A percentile compares a stretch with the other conserved stretches of the same genome.
Conservation (phyloP, 2,329 filamentous ascomycete genomes). For the Amylocarpus encephaloides region DNA sequence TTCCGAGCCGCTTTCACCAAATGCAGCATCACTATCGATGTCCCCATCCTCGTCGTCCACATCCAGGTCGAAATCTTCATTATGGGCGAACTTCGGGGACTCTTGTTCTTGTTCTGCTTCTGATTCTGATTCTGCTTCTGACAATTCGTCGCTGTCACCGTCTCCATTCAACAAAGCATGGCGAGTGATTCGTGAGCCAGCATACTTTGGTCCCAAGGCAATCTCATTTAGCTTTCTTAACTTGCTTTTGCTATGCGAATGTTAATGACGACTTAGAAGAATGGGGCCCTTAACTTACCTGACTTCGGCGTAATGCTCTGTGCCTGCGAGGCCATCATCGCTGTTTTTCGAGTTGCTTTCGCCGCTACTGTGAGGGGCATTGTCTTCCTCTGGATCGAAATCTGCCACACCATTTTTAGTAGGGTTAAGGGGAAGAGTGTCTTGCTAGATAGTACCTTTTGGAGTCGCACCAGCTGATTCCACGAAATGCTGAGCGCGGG, state of each 20-base stretch:
- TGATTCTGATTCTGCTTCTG: slow-evolving; percentile 31
- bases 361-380: slow-evolving; percentile 20
- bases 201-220: slow-evolving; percentile 71
- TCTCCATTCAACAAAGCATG: slow-evolving; percentile 53
- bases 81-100: slow-evolving; percentile 37
- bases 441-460: slow-evolving; percentile 39
- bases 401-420: slow-evolving; percentile 17
- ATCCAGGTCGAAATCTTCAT: slow-evolving; percentile 48
- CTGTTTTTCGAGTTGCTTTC: slow-evolving; percentile 44
- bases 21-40: slow-evolving; percentile 61
- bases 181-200: slow-evolving; percentile 69
- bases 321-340: slow-evolving; percentile 52
- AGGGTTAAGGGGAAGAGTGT: not conserved
- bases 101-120: slow-evolving; percentile 32
- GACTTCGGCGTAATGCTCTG: slow-evolving; percentile 81
- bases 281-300: slow-evolving; percentile 42
- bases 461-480: slow-evolving; percentile 51
- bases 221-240: slow-evolving; percentile 66
- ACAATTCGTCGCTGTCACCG: slow-evolving; percentile 47
- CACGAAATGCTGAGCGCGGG: slow-evolving; percentile 52
- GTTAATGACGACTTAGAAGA: slow-evolving; percentile 1
- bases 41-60: slow-evolving; percentile 51
- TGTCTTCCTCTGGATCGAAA: slow-evolving; percentile 35
- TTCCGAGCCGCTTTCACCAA: slow-evolving; percentile 80
- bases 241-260: slow-evolving; percentile 64